Base-by-base conservation (phyloP, 495 filamentous ascomycete species). In the Symbiotaphrina buchneri region DNA sequence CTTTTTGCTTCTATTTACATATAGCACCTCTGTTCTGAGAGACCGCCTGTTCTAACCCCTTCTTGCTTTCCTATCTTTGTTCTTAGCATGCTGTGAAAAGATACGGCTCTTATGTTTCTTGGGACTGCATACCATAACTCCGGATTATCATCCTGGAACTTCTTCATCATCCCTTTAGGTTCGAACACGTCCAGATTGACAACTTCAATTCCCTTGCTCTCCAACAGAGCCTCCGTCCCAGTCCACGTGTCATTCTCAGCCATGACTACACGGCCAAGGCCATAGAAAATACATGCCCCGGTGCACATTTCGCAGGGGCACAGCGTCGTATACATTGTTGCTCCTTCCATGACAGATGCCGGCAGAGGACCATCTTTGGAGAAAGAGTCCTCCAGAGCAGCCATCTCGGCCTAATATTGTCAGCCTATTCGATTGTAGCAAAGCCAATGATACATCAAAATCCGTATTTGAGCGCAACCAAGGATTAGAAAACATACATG, bases 291-390 rank as follows among this genome's bases (percentile, higher is more conserved):
- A 41, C 74, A 80, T 3, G 80, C 79, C 16, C 79, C 79, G 8
- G 79, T 74, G 58, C 77, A 85, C 79, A 87, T 87, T 45, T 83
- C 72, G 46, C 81, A 91, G 1, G 78, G 81, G 10, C 78, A 84
- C 4, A 90, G 55, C 1, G 81, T 85, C 6, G 79, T 87, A 50
- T 79, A 87, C 72, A 87, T 82, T 3, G 80, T 87, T 24, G 68
- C 58, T 24, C 75, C 73, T 40, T 59, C 51, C 49, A 83, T 87
- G 11, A 65, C 65, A 1, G 61, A 63, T 8, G 73, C 75, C 22
- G 73, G 68, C 23, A 83, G 62, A 32, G 76, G 71, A 23, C 80
- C 79, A n/a, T n/a, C n/a, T n/a, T n/a, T n/a, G n/a, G n/a, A n/a
- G n/a, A n/a, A n/a, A 0, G 76, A 71, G 48, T 74, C 74, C 35